Conservation (phyloP, 1,284 basidiomycete genomes). For the Ustilago esculenta region DNA sequence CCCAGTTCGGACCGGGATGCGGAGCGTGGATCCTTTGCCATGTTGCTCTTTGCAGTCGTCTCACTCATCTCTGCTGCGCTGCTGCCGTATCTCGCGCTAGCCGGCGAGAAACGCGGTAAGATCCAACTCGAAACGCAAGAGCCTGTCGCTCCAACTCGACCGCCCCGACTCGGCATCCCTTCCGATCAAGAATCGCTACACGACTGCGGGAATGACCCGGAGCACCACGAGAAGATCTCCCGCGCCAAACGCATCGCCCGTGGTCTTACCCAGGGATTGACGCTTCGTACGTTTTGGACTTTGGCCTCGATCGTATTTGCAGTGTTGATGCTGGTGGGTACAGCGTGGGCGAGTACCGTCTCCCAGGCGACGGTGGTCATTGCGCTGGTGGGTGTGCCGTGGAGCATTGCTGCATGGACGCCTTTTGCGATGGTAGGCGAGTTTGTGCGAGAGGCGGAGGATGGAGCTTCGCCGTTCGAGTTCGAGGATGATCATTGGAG, state of each 20-base stretch:
- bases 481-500: slow-evolving; percentile 51
- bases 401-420: slow-evolving; percentile 65
- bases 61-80: slow-evolving; percentile 48
- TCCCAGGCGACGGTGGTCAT: slow-evolving; percentile 53
- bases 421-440: slow-evolving; percentile 65
- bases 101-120: slow-evolving; percentile 22
- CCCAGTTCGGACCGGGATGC: slow-evolving; percentile 48
- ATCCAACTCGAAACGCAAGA: not conserved
- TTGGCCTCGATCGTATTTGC: slow-evolving; percentile 44
- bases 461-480: slow-evolving; percentile 39
- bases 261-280: slow-evolving; percentile 26
- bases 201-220: slow-evolving; percentile 1
- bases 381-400: slow-evolving; percentile 59
- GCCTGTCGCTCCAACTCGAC: slow-evolving; percentile 2
- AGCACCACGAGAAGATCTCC: slow-evolving; percentile 14
- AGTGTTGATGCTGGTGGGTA: slow-evolving; percentile 43
- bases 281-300: slow-evolving; percentile 61
- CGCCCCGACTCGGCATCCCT: slow-evolving; percentile 4
- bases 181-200: slow-evolving; percentile 12
- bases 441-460: slow-evolving; percentile 60
- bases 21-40: slow-evolving; percentile 57
- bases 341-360: slow-evolving; percentile 43
- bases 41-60: slow-evolving; percentile 61
- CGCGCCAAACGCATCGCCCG: slow-evolving; percentile 17
- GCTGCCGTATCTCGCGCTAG: slow-evolving; percentile 56